These are phyloP conservation scores for Myxozyma monticola DNA, from an alignment of 805 yeast species.

Conservation along the genomic window DNA sequence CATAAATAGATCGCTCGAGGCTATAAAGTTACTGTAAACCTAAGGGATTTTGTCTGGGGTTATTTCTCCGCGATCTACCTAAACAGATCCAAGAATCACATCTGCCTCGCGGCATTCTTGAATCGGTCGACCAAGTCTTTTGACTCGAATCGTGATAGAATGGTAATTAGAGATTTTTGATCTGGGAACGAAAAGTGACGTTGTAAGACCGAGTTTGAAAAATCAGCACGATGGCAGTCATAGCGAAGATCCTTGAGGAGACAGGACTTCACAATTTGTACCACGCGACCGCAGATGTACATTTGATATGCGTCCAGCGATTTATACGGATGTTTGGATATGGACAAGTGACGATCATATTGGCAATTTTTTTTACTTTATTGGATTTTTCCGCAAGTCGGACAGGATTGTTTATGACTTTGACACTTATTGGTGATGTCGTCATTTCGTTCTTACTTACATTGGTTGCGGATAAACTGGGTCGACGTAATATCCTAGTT, in stretches of 20 bases:
- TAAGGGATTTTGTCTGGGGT: too few species aligned
- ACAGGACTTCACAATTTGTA: slow-evolving; percentile 18
- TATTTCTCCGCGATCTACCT: too few species aligned
- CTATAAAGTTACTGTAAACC: too few species aligned
- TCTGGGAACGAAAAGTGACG: too few species aligned
- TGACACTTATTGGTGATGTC: slow-evolving; percentile 54
- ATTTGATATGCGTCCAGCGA: slow-evolving; percentile 35
- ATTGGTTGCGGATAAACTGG: slow-evolving; percentile 49
- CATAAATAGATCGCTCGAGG: too few species aligned
- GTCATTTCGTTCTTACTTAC: slow-evolving; percentile 50
- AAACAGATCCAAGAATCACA: too few species aligned
- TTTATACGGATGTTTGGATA: slow-evolving; percentile 42
- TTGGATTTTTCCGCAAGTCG: slow-evolving; percentile 45
- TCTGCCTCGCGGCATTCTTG: too few species aligned
- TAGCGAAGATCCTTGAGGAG: slow-evolving; percentile 10
- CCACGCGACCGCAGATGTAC: slow-evolving; percentile 25
- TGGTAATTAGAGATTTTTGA: too few species aligned
- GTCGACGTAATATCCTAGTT: slow-evolving; percentile 46
- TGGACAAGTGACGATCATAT: slow-evolving; percentile 42
- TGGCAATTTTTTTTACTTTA: slow-evolving; percentile 49
- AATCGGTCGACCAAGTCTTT: too few species aligned
- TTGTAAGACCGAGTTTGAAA: too few species aligned
- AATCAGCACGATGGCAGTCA: too few species aligned
- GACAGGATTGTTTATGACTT: slow-evolving; percentile 53
- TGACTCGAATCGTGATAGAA: too few species aligned